These are phyloP conservation scores for Parasitella parasitica DNA, from an alignment of 371 early-diverging fungal species.

Conservation along the genomic window DNA sequence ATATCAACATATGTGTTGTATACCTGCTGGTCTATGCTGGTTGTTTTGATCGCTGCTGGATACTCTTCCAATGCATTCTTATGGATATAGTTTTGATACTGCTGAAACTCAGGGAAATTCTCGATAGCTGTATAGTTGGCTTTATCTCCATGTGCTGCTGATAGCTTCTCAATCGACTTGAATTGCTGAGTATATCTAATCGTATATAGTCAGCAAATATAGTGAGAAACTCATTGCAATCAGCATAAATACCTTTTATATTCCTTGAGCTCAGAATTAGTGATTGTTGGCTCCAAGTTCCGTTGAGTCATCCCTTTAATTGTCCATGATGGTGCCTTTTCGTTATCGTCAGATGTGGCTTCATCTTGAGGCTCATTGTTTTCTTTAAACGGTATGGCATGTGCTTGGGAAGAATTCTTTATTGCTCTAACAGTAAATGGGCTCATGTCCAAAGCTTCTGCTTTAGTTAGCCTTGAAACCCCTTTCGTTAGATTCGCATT, in stretches of 20 bases:
- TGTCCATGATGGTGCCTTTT: constrained; percentile 34
- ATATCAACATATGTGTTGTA: constrained; percentile 50
- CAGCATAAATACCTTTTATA: constrained; percentile 49
- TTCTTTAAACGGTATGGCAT: not conserved
- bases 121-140: constrained; percentile 15
- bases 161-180: constrained; percentile 35
- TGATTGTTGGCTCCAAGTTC: constrained; percentile 59
- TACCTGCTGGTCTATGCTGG: constrained; percentile 46
- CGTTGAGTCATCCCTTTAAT: constrained; percentile 55
- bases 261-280: constrained; percentile 51
- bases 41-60: constrained; percentile 33
- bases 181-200: constrained; percentile 57
- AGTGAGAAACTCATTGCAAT: not conserved
- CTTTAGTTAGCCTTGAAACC: constrained; percentile 33
- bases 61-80: constrained; percentile 37
- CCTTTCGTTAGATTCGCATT: too few relatives aligned
- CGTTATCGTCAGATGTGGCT: constrained; percentile 15
- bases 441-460: constrained; percentile 45
- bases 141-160: constrained; percentile 31
- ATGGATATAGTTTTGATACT: constrained; percentile 46
- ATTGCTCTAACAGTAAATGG: constrained; percentile 50
- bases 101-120: constrained; percentile 49
- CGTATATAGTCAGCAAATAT: not conserved
- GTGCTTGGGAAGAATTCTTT: not conserved
- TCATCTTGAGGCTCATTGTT: constrained; percentile 21